A percentile compares a stretch with the other conserved stretches of the same genome.
Conservation (phyloP, 2,329 filamentous ascomycete genomes). For the Epichloe scottii region DNA sequence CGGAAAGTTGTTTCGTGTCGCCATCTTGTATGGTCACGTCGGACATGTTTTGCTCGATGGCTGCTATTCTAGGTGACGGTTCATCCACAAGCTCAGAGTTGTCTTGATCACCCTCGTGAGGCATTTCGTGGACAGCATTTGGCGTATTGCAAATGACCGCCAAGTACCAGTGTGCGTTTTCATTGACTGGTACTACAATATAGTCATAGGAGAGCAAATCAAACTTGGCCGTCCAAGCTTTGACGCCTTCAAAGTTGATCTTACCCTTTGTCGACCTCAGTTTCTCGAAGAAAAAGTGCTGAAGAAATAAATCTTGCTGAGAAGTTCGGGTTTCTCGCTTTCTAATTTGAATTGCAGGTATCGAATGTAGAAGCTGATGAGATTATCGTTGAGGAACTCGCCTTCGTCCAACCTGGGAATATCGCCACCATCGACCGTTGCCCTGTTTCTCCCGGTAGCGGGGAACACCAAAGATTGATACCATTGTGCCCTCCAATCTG, state of each 20-base stretch:
- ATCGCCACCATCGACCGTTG: conserved; percentile 58
- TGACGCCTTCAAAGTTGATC: conserved; percentile 77
- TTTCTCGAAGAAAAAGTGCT: conserved; percentile 87
- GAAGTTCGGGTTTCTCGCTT: conserved; percentile 38
- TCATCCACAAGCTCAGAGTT: neutral
- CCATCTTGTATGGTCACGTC: conserved; percentile 14
- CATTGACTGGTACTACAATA: conserved; percentile 84
- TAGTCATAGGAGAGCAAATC: conserved; percentile 82
- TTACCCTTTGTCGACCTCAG: conserved; percentile 49
- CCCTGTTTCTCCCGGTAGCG: conserved; percentile 42
- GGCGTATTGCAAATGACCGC: conserved; percentile 87
- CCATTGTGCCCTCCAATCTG: conserved; percentile 41
- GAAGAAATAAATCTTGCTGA: conserved; percentile 68
- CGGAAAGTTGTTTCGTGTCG: neutral
- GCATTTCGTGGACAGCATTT: conserved; percentile 33
- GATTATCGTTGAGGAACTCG: conserved; percentile 82
- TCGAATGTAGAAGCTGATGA: conserved; percentile 79
- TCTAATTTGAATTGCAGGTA: conserved; percentile 53
- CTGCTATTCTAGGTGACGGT: conserved; percentile 6
- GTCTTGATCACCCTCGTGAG: conserved; percentile 8
- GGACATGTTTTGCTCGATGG: conserved; percentile 11
- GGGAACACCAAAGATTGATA: conserved; percentile 50
- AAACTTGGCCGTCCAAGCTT: conserved; percentile 74
- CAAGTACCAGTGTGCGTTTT: conserved; percentile 81
- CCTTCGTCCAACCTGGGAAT: conserved; percentile 69